Base-by-base conservation (phyloP, 805 yeast genomes). In the Soucietia sequanensis region DNA sequence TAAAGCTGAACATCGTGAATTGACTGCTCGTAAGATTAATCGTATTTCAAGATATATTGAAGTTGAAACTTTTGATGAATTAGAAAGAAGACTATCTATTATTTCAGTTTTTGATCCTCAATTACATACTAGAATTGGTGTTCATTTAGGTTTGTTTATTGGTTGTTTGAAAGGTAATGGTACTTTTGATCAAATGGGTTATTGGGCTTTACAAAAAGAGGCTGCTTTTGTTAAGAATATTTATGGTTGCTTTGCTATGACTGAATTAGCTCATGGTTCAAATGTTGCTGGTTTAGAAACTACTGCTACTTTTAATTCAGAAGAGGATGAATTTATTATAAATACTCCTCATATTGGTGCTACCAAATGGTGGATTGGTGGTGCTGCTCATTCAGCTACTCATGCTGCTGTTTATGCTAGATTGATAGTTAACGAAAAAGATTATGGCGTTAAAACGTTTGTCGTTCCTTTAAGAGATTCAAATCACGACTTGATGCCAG, bases 321-420 rank as follows among this genome's bases (percentile, higher is more conserved):
- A 62, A 10, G 71, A 70, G 16, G 84, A 85, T 47, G 78, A 79
- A 43, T 84, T 88, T 52, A 54, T 72, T 37, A 78, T 88, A 50
- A 75, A 84, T 55, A 88, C 96, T 6, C 96, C 96, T 2, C 84
- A 87, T 55, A 55, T 84, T 31, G 88, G 91, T 20, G 96, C 96
- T 27, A 88, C 95, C 19, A 88, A 88, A 58, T 88, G 96, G 96
- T 88, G 96, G 96, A 88, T 88, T 48, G 96, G 96, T 30, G 96
- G 96, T 50, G 95, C 96, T 29, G 96, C 95, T 4, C 91, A 85
- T 60, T 81, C 95, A 13, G 86, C 96, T 5, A 85, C 87, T 17
- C 96, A 88, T 64, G 69, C 85, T 19, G 76, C 81, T 12, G 84
- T 79, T 14, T 89, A 80, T 56, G 96, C 95, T 6, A 74, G 96